These are phyloP conservation scores for Fusarium buxicola DNA, from an alignment of 2,329 filamentous ascomycete genomes.

Conservation along the genomic window DNA sequence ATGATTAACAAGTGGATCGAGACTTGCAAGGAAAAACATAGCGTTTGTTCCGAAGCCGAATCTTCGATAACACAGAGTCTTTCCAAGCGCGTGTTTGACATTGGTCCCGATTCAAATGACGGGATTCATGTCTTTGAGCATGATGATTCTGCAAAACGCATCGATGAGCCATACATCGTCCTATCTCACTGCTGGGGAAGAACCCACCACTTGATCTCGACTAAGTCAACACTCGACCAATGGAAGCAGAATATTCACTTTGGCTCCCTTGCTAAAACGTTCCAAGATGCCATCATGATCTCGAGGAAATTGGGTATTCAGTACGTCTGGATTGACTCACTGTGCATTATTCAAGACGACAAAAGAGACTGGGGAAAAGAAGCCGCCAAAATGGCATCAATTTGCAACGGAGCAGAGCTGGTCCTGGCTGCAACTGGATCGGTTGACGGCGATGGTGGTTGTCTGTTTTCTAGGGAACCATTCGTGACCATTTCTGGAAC, in stretches of 20 bases:
- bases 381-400: constrained; percentile 45
- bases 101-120: constrained; percentile 30
- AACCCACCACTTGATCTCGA: constrained; percentile 25
- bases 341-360: constrained; percentile 47
- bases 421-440: constrained; percentile 43
- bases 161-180: constrained; percentile 31
- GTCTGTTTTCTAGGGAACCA: constrained; percentile 32
- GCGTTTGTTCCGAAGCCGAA: constrained; percentile 30
- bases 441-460: constrained; percentile 32
- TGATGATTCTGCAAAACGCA: constrained; percentile 16
- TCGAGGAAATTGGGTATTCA: constrained; percentile 35
- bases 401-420: constrained; percentile 42
- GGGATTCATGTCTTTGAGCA: constrained; percentile 33
- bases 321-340: constrained; percentile 46
- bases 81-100: constrained; percentile 37
- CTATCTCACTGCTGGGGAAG: constrained; percentile 43
- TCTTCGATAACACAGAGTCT: constrained; percentile 5
- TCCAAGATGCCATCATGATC: constrained; percentile 35
- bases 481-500: constrained; percentile 24
- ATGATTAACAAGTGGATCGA: constrained; percentile 35
- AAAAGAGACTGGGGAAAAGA: constrained; percentile 42
- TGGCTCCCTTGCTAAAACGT: constrained; percentile 24
- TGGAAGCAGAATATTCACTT: constrained; percentile 39
- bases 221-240: constrained; percentile 16
- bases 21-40: constrained; percentile 25